Base-by-base conservation (phyloP, 345 rosid species). In the Geranium rotundifolium region DNA sequence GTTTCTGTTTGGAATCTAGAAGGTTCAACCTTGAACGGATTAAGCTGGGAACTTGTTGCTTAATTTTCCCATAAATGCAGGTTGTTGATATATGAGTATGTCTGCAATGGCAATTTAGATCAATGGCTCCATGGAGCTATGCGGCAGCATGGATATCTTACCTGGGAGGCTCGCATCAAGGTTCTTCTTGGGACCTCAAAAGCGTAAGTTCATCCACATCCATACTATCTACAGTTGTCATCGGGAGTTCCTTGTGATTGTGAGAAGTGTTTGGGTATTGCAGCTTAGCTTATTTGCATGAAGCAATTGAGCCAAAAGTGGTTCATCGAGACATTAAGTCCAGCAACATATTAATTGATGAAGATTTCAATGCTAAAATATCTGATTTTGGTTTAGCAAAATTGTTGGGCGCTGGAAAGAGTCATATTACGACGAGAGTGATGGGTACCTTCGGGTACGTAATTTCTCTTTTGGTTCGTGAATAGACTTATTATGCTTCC, bases 391-490 rank as follows among this genome's bases (percentile, higher is more conserved):
- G 96, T 57, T 87, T 92, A 70, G 96, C 98, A 62, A 92, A 92
- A 66, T 66, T 92, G 77, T 82, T 92, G 20, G 96, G 96, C 77
- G 90, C 91, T 60, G 98, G 91, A 74, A 83, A 80, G 69, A 87
- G 87, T 73, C 82, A 85, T 59, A 81, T 92, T 64, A 87, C 95
- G 58, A 92, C 98, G 46, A 80, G 96, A 79, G 97, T 92, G 55
- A 92, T 92, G 98, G 96, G 98, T 66, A 92, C 98, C 54, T 92
- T 92, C 37, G 98, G 98, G 95, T 92, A 75, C 82, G 95, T 76
- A 39, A 50, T 69, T 67, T 54, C 41, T 55, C 70, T 63, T 1
- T 57, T 61, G n/a, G 19, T 34, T 34, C 10, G 3, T 34, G 4
- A 34, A 34, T 5, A 34, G 41, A 34, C 10, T 8, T 8, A 34